Evolutionary conservation across 371 early-diverging fungal species (phyloP).

Genomic region (Mortierella sp.): DNA sequence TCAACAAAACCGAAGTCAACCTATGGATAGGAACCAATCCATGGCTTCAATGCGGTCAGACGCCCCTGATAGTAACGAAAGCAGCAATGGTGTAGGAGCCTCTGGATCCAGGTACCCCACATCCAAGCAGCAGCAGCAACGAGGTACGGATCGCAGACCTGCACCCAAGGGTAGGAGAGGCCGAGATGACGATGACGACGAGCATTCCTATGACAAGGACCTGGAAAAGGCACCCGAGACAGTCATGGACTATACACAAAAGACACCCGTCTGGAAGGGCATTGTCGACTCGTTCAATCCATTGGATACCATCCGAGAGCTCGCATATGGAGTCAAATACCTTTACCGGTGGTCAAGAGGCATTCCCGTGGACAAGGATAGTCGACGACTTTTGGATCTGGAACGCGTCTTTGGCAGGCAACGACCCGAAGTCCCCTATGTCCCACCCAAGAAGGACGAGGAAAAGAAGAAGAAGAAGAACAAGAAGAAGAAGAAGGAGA

Average conservation of each 20-base stretch:
- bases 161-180: slow-evolving; percentile 4
- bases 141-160: too few relatives aligned
- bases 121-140: too few relatives aligned
- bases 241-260: slow-evolving; percentile 40
- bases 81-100: too few relatives aligned
- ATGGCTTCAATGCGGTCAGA: not conserved
- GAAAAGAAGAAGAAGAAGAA: slow-evolving; percentile 19
- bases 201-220: too few relatives aligned
- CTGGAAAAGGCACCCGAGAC: slow-evolving; percentile 19
- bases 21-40: slow-evolving; percentile 1
- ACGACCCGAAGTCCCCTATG: slow-evolving; percentile 44
- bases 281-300: slow-evolving; percentile 50
- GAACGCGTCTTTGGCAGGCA: slow-evolving; percentile 38
- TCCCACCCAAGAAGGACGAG: slow-evolving; percentile 21
- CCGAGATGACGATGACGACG: slow-evolving; percentile 2
- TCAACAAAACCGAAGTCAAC: not conserved
- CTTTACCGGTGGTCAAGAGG: slow-evolving; percentile 46
- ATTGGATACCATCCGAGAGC: slow-evolving; percentile 44
- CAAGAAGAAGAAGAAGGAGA: slow-evolving; percentile 22
- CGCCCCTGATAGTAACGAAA: not conserved
- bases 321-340: slow-evolving; percentile 35
- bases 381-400: slow-evolving; percentile 41
- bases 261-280: slow-evolving; percentile 47
- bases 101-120: too few relatives aligned
- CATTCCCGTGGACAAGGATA: slow-evolving; percentile 48